Evolutionary conservation across 2,329 filamentous ascomycete species (phyloP), one percentile per base, ranked within the genome.

Genomic region (Sarocladium kiliense): DNA sequence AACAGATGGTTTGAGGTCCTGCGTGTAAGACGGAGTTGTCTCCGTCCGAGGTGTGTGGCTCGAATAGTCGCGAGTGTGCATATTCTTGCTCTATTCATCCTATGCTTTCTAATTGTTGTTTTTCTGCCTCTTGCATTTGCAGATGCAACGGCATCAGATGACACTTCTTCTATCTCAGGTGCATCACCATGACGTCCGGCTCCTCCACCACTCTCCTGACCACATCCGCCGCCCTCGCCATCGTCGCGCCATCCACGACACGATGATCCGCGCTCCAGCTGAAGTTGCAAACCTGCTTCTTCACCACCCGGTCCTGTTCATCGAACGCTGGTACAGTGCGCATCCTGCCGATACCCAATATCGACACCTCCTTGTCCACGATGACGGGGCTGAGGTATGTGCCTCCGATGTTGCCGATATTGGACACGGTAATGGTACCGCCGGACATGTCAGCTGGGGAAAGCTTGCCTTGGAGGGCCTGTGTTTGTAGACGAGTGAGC

Each of bases 201-300:
- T 89, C 84, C 74, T 97, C 92, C 37, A 97, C 81, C 62, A 89
- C 84, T 53, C 78, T 77, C 63, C 85, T 84, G 21, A 97, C 88
- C 59, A 87, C 80, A 64, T 92, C 91, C 12, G 91, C 91, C 68
- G 93, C 93, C 61, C 92, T 81, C 19, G 94, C 94, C 82, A 96
- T 91, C 58, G 92, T 96, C 47, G 93, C 93, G 2, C 94, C 94
- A 71, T 99, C 94, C 47, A 97, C 85, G 54, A 97, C 89, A 19
- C 94, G 79, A 72, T 99, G 94, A 71, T 97, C 92, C 5, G 93
- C 93, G 69, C 89, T 93, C 93, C 93, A 97, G 72, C 92, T 97
- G 63, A 97, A 91, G 66, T 95, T 91, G 68, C 87, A 87, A 58
- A 95, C 81, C 65, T 95, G 87, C 69, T 85, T 89, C 72, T 83